Evolutionary conservation across 768 basidiomycete genomes (phyloP), one percentile per base, ranked within the genome.

Genomic region (Lactarius psammicola): DNA sequence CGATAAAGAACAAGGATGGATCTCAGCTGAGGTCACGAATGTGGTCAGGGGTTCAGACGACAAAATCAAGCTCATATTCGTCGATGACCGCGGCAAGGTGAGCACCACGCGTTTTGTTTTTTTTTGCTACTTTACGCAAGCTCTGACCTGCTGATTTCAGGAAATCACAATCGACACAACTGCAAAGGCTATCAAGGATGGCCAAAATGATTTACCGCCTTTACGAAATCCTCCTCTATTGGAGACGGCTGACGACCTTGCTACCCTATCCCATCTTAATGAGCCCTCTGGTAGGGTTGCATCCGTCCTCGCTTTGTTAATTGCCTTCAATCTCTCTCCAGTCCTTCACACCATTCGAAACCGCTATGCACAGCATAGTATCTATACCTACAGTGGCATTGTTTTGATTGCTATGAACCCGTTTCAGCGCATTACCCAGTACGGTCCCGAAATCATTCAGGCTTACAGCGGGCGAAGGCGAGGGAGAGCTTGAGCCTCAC

Each of bases 341-440:
- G 96, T 99, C 34, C 83, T 99, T 31, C 95, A 99, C 75, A 96
- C 96, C 54, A 98, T 99, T 71, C 88, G 91, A 42, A 95, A 95
- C 77, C 91, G 96, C 72, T 99, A 99, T 79, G 92, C 89, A 38
- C 91, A 95, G 71, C 96, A 96, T 76, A 93, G 92, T 75, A 98
- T 98, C 72, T 99, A 98, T 74, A 98, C 97, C 36, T 99, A 98
- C 80, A 95, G 93, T 68, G 97, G 97, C 71, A 99, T 98, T 70
- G 96, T 98, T 67, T 86, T 99, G 70, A 97, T 99, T 75, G 97
- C 97, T 61, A 88, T 99, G 79, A 99, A 99, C 78, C 97, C 97
- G 56, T 99, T 99, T 78, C 92, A 95, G 78, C 92, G 95, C 74
- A 90, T 99, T 73, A 92, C 94, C 30, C 88, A 98, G 66, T 99